These are phyloP conservation scores for Stylonectria norvegica DNA, from an alignment of 2,329 filamentous ascomycete genomes.

Conservation along the genomic window DNA sequence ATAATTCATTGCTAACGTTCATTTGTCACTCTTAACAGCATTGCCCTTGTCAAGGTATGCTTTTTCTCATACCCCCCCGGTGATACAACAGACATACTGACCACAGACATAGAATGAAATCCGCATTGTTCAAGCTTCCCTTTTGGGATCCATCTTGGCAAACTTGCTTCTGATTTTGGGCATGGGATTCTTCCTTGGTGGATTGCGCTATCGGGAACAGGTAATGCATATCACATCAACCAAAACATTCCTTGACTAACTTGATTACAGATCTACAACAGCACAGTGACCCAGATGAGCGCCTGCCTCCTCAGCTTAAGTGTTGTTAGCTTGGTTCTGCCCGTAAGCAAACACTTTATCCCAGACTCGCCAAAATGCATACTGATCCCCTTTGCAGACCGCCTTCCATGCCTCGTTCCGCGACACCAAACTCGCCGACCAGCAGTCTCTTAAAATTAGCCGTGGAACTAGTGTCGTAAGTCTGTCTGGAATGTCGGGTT, in stretches of 20 bases:
- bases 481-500: constrained; percentile 18
- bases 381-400: constrained; percentile 48
- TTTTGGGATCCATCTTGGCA: constrained; percentile 84
- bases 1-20: constrained; percentile 12
- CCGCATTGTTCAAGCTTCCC: constrained; percentile 84
- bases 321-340: constrained; percentile 82
- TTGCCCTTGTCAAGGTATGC: constrained; percentile 65
- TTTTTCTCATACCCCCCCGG: no score
- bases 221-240: constrained; percentile 32
- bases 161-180: constrained; percentile 86
- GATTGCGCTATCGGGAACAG: constrained; percentile 83
- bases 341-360: constrained; percentile 57
- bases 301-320: constrained; percentile 86
- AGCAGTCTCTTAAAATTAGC: constrained; percentile 75
- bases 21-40: constrained; percentile 46
- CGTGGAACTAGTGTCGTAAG: constrained; percentile 81
- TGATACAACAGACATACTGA: not conserved
- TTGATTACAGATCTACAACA: constrained; percentile 74
- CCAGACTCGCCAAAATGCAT: not conserved
- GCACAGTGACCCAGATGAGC: constrained; percentile 93
- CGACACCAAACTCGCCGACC: constrained; percentile 59
- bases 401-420: constrained; percentile 89
- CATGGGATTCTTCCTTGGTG: constrained; percentile 87
- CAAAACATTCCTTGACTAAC: not conserved
- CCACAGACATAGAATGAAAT: constrained; percentile 63